phyloP scores from a whole-genome alignment of 441 rosid genomes.

The Euphorbia corollata region DNA sequence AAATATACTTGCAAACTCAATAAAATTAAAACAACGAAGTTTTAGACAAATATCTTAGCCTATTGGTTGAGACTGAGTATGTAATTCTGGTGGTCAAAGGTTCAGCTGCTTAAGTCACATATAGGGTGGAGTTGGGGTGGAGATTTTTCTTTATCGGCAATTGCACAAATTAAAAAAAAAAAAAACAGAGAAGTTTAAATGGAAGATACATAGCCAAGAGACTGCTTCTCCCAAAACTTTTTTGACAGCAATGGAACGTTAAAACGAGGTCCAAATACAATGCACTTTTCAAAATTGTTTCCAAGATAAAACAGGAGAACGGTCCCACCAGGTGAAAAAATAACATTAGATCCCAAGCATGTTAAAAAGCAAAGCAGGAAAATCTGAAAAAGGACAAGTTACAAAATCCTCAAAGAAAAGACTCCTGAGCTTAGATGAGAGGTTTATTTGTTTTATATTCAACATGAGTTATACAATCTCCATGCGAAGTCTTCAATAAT shows the following conservation, averaged over 20 bases:
- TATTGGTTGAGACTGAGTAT: too few species aligned
- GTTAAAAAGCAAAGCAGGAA: neutral
- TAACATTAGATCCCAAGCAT: neutral
- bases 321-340: neutral
- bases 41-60: neutral
- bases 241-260: constrained; percentile 2
- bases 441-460: neutral
- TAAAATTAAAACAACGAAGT: neutral
- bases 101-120: too few species aligned
- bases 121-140: too few species aligned
- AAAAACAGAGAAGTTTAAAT: too few species aligned
- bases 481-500: neutral
- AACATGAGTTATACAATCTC: neutral
- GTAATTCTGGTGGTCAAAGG: too few species aligned
- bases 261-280: neutral
- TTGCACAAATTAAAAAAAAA: too few species aligned
- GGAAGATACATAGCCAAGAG: neutral
- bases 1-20: constrained; percentile 9
- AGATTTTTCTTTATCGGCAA: too few species aligned
- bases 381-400: neutral
- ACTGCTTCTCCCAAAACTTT: neutral
- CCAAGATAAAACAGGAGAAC: neutral
- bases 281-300: neutral
- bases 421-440: neutral
- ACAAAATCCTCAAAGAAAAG: neutral